Base-by-base conservation (phyloP, 352 stramenopile genomes). In the Pythium grandisporangium region DNA sequence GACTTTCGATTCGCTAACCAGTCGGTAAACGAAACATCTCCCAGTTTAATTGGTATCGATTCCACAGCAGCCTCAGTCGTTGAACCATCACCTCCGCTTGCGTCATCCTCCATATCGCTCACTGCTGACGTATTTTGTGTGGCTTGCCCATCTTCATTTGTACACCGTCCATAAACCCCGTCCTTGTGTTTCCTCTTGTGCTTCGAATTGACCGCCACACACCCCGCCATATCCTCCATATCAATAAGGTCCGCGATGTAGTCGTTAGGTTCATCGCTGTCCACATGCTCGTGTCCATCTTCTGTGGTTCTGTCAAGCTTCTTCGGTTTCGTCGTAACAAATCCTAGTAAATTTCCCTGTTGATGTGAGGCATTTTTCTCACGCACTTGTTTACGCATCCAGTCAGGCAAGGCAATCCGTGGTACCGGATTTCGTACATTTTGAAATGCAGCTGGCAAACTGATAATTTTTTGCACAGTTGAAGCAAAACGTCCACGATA, bases 381-480 rank as follows among this genome's bases (percentile, higher is more conserved):
- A 25, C 95, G 81, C 48, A 97, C 78, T 54, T 95, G 86, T 36
- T 85, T 89, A 6, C 89, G 66, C 54, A 99, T 87, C 96, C 96
- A 99, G 30, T 97, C 89, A 11, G 96, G 96, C 52, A 99, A 73
- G 30, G 86, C 63, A 34, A 99, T 93, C 6, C 95, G 76, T 4
- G 96, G 95, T 7, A 98, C 94, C 5, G 96, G 96, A 64, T 99
- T 99, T 13, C 54, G 55, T 3, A 98, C 70, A 46, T 97, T 96
- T 61, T 99, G 96, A 46, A 99, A 88, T 16, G 93, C 96, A 20
- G 96, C 96, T 10, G 96, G 96, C 33, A 99, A 97, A 8, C 94
- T 99, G 51, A 99, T 98, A 63, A 99, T 99, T 60, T 99, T 99
- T 42, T 97, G 95, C 26, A 99, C 95, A 0, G 90, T 97, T 25